phyloP scores from a whole-genome alignment of 257 asterid species.

The Solanum lignicaule region DNA sequence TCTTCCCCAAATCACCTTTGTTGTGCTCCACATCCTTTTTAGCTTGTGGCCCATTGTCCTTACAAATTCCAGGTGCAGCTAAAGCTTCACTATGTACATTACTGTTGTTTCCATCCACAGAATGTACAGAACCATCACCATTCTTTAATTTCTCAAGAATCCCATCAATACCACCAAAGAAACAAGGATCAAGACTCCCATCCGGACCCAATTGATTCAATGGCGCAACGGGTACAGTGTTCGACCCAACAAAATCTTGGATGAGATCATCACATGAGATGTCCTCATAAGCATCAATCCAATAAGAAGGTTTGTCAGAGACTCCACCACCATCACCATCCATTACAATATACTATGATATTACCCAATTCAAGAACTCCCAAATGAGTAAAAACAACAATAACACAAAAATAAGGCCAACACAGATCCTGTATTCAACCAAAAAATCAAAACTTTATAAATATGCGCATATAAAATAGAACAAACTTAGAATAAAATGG shows the following conservation, averaged over 20 bases:
- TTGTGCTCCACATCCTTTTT: not conserved
- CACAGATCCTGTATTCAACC: not conserved
- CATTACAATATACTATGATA: conserved; percentile 20
- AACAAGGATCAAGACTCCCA: conserved; percentile 39
- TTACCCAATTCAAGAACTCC: not conserved
- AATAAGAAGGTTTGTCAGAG: conserved; percentile 50
- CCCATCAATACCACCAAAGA: conserved; percentile 69
- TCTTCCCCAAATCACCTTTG: not conserved
- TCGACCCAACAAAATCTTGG: conserved; percentile 30
- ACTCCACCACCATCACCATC: conserved; percentile 42
- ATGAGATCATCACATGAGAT: conserved; percentile 50
- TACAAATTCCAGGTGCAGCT: not conserved
- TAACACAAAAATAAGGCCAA: not conserved
- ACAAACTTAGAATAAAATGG: not conserved
- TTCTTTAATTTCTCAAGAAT: conserved; percentile 50
- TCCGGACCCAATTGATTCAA: conserved; percentile 6
- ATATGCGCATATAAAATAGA: not conserved
- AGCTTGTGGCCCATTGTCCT: not conserved
- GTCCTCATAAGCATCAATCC: conserved; percentile 93
- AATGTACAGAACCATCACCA: conserved; percentile 27
- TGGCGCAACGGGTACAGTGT: conserved; percentile 1
- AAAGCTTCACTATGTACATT: conserved; percentile 5
- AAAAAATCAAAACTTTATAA: not conserved
- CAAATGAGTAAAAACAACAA: not conserved
- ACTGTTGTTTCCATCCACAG: conserved; percentile 3